Base-by-base conservation (phyloP, 2,329 filamentous ascomycete species). In the Ophiostoma piceae region DNA sequence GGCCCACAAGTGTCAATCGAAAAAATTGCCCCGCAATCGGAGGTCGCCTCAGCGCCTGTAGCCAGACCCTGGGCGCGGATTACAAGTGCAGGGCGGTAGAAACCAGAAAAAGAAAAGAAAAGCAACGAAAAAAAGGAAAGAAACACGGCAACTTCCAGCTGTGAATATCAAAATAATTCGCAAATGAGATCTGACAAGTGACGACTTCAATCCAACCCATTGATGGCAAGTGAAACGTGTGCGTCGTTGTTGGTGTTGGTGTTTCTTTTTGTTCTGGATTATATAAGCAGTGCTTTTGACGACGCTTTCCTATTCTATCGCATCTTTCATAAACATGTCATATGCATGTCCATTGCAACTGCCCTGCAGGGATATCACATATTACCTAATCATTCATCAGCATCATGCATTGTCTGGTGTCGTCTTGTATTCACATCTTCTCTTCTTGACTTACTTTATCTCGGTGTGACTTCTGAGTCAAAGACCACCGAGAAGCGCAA, bases 21-120 rank as follows among this genome's bases (percentile, higher is more conserved):
- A 64, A 64, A 64, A 64, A 29, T 64, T 64, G 60, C 60, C 60
- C 60, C 60, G 60, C 60, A 64, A 64, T 64, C 60, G 60, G 60
- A 64, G 60, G 29, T 32, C 4, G 35, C 35, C 35, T 35, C 35
- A 12, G 26, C 26, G 26, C 26, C 26, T 29, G 26, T 29, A 29
- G 51, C 51, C 51, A 57, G 51, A 57, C 51, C 51, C 51, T 57
- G n/a, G n/a, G 9, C 47, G 19, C 11, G 12, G 51, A 57, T 57
- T 57, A 26, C 51, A 57, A 26, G 26, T 22, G 12, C 51, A 29
- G 43, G 43, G 35, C 35, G 35, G 35, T 35, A 5, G 35, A 35
- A 35, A 8, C 35, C 35, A 35, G 26, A 35, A 35, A 8, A 35
- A 43, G 41, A 16, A 12, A 43, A 22, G 19, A 54, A 54, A 54